Percentiles rank a stretch among this genome's conserved stretches.
phyloP scores from a whole-genome alignment of 2,329 filamentous ascomycete species.

The Alternaria triticimaculans region DNA sequence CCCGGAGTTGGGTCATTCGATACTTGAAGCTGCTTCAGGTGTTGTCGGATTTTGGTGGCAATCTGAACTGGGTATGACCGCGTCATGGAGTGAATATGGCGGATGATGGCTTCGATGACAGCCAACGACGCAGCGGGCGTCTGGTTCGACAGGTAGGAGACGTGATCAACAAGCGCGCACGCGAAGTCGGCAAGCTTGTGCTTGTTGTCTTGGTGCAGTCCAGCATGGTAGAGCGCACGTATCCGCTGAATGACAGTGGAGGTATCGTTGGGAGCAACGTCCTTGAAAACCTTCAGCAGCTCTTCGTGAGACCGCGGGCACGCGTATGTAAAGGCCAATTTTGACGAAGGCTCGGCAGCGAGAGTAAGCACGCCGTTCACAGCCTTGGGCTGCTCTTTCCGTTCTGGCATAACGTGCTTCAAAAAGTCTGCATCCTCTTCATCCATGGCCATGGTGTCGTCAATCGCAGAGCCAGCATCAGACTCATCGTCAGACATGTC shows the following conservation, averaged over 20 bases:
- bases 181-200: constrained; percentile 76
- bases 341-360: constrained; percentile 53
- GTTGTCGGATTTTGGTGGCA: constrained; percentile 76
- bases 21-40: constrained; percentile 65
- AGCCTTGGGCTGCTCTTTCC: constrained; percentile 39
- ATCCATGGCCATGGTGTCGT: constrained; percentile 49
- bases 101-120: constrained; percentile 78
- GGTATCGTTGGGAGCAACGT: constrained; percentile 68
- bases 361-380: constrained; percentile 51
- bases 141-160: constrained; percentile 64
- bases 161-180: constrained; percentile 69
- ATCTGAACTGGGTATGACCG: constrained; percentile 84
- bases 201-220: constrained; percentile 85
- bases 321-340: constrained; percentile 80
- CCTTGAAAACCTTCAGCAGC: constrained; percentile 69
- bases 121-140: constrained; percentile 64
- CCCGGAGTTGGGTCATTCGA: constrained; percentile 65
- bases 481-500: constrained; percentile 45
- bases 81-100: constrained; percentile 90
- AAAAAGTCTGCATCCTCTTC: constrained; percentile 59
- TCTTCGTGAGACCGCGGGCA: constrained; percentile 83
- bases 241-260: constrained; percentile 87
- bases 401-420: constrained; percentile 50
- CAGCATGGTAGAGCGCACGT: constrained; percentile 88
- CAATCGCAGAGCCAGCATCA: constrained; percentile 40